Percentiles rank a stretch among this genome's conserved stretches.
These are phyloP conservation scores for Paramecium primaurelia DNA, from an alignment of 73 alveolate genomes.

Conservation along the genomic window DNA sequence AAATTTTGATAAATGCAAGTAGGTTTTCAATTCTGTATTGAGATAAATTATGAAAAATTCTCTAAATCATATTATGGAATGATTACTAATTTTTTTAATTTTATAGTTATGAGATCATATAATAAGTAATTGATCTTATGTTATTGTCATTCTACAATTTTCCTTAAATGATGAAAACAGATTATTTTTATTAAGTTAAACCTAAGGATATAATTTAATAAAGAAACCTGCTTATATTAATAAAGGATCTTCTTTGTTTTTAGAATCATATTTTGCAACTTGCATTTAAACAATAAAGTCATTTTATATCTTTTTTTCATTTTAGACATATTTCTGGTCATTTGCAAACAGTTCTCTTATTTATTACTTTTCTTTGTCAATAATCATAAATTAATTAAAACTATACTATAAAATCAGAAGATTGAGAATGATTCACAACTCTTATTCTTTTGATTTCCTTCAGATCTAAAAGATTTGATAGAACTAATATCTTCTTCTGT, in stretches of 20 bases:
- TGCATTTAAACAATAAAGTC: neutral
- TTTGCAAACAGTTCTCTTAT: neutral
- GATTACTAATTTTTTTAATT: neutral
- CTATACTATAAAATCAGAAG: slow-evolving; percentile 11
- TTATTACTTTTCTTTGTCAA: neutral
- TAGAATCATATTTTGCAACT: neutral
- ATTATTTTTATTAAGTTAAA: neutral
- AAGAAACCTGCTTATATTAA: neutral
- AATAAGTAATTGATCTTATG: neutral
- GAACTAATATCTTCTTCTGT: neutral
- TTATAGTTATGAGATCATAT: neutral
- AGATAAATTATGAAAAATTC: neutral
- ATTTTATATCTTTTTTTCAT: neutral
- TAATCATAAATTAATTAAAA: neutral
- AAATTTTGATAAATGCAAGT: neutral
- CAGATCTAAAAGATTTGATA: neutral
- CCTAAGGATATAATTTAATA: neutral
- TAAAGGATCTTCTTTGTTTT: neutral
- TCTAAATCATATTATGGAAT: neutral
- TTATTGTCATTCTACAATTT: neutral
- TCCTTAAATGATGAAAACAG: neutral
- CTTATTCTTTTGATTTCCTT: neutral
- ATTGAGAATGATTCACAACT: neutral
- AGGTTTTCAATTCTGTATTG: neutral
- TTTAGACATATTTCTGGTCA: neutral